Evolutionary conservation across 768 basidiomycete genomes (phyloP).

Genomic region (Mycena latifolia): DNA sequence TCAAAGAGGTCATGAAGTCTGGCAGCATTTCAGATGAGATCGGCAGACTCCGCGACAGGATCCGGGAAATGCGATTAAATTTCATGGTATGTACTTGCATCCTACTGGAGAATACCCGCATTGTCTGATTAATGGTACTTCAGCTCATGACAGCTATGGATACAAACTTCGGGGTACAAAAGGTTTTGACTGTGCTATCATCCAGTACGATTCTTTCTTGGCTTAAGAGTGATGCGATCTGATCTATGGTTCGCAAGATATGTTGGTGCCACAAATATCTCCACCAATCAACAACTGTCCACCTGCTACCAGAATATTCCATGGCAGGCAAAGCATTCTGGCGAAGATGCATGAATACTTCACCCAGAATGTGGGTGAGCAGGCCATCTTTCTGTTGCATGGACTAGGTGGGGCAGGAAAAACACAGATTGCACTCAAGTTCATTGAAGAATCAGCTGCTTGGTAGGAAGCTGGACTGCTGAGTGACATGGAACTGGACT

Average conservation of each 20-base stretch:
- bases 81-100: not conserved
- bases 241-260: not conserved
- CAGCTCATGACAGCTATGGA: not conserved
- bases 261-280: not conserved
- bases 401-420: conserved; percentile 24
- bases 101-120: too few species aligned
- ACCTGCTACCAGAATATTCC: conserved; percentile 4
- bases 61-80: not conserved
- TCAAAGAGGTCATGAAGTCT: not conserved
- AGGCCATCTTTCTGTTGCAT: conserved; percentile 6
- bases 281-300: conserved; percentile 8
- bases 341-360: conserved; percentile 6
- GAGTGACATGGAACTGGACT: too few species aligned
- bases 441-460: conserved; percentile 4
- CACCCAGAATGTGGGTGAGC: not conserved
- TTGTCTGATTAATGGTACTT: not conserved
- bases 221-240: not conserved
- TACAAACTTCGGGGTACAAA: not conserved
- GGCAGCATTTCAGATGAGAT: conserved; percentile 1
- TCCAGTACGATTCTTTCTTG: not conserved
- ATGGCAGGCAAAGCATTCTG: conserved; percentile 4
- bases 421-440: conserved; percentile 22
- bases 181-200: not conserved
- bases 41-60: not conserved
- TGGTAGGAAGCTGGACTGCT: not conserved